phyloP scores from a whole-genome alignment of 1,284 basidiomycete genomes.

The Chalciporus sp. region DNA sequence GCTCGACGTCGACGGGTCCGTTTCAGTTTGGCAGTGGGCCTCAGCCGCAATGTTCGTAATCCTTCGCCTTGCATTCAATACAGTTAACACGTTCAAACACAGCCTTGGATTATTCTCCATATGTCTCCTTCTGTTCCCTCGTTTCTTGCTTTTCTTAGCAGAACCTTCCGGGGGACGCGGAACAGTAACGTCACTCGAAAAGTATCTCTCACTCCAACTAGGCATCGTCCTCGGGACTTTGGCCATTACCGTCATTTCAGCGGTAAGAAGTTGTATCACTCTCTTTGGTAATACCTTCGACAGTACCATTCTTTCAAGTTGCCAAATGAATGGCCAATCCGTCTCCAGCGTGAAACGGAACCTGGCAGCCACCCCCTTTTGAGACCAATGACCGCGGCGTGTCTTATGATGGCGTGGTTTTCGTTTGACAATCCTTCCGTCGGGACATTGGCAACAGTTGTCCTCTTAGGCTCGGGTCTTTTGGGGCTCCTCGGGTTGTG shows the following conservation, averaged over 20 bases:
- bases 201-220: conserved; percentile 63
- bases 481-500: conserved; percentile 72
- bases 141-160: conserved; percentile 63
- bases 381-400: conserved; percentile 53
- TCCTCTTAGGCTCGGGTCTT: conserved; percentile 50
- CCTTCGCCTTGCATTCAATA: not conserved
- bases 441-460: conserved; percentile 55
- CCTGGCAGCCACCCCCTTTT: conserved; percentile 60
- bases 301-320: conserved; percentile 36
- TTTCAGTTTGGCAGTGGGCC: conserved; percentile 50
- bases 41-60: conserved; percentile 44
- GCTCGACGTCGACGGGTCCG: conserved; percentile 14
- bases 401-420: conserved; percentile 57
- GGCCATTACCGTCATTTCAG: conserved; percentile 57
- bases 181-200: conserved; percentile 63
- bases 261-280: conserved; percentile 41
- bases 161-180: conserved; percentile 44
- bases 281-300: conserved; percentile 5
- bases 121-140: conserved; percentile 57
- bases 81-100: conserved; percentile 5
- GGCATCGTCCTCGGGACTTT: conserved; percentile 60
- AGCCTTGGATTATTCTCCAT: conserved; percentile 47
- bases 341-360: conserved; percentile 25
- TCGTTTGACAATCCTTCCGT: conserved; percentile 65
- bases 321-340: conserved; percentile 41